Evolutionary conservation across 2,329 filamentous ascomycete genomes (phyloP).

Genomic region (Neopestalotiopsis sp.): DNA sequence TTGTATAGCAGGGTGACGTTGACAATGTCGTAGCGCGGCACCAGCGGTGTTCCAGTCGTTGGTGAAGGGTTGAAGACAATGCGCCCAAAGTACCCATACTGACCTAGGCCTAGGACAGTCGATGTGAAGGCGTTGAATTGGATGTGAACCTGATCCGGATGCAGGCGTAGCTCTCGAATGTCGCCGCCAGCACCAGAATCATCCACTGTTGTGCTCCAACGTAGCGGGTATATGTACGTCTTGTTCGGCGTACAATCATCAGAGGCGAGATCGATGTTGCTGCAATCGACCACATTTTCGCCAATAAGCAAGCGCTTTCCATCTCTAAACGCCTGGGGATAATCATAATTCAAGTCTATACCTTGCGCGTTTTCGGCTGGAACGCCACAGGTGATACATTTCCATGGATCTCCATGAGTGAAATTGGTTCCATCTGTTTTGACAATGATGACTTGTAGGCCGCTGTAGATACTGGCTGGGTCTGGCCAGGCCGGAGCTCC

Average conservation of each 20-base stretch:
- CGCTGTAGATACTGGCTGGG: constrained; percentile 46
- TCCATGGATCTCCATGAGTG: constrained; percentile 51
- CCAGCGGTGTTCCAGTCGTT: constrained; percentile 33
- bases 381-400: constrained; percentile 52
- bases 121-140: constrained; percentile 46
- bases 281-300: constrained; percentile 44
- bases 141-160: constrained; percentile 50
- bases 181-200: constrained; percentile 34
- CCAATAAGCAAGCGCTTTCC: constrained; percentile 42
- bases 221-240: constrained; percentile 46
- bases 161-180: constrained; percentile 49
- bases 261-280: constrained; percentile 37
- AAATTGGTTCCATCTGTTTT: constrained; percentile 48
- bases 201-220: constrained; percentile 36
- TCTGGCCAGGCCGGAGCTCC: constrained; percentile 47
- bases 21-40: constrained; percentile 45
- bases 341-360: constrained; percentile 34
- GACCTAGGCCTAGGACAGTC: constrained; percentile 25
- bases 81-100: constrained; percentile 32
- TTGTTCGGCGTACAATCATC: constrained; percentile 43
- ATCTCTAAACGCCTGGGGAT: constrained; percentile 49
- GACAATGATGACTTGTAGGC: constrained; percentile 48
- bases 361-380: constrained; percentile 36
- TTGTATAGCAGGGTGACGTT: constrained; percentile 42
- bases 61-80: constrained; percentile 46